Base-by-base conservation (phyloP, 306 rosid genomes). In the Senna siamea region DNA sequence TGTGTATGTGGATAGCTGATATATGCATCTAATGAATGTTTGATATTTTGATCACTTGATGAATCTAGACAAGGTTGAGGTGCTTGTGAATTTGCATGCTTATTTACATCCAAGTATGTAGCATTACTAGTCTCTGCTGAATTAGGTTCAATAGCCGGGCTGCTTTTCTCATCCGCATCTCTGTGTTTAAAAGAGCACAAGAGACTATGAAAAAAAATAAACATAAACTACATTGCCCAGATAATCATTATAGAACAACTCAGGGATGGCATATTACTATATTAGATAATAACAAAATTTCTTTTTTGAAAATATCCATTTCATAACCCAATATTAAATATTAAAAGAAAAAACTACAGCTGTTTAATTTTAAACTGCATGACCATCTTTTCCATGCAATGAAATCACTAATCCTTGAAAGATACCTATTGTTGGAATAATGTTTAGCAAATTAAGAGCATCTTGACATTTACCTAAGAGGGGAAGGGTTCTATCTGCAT, bases 91-190 rank as follows among this genome's bases (percentile, higher is more conserved):
- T 69, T 82, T 14, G 47, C 61, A 19, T 5, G 32, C 35, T 59
- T 63, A 77, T 76, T 82, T 80, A 86, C 91, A 72, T 82, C 76
- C 69, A 72, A 79, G 22, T 50, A 53, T 19, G 85, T 55, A 64
- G 76, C 63, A 79, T 70, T 63, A 67, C 51, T 20, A 64, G 72
- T 72, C 72, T 81, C 87, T 57, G 68, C 88, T 17, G 81, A 52
- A 80, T 80, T 80, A 44, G 47, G 22, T 20, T 54, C 66, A 75
- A 61, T 44, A 77, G 67, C 66, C 15, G 65, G 62, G 78, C 69
- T 35, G 54, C 71, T 82, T 32, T 82, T 72, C 62, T 62, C 84
- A 20, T 81, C 86, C 58, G 50, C 80, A 70, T 66, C 81, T 68
- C 89, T 90, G 82, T 32, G 14, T 76, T 75, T 72, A 76, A 44